Conservation (phyloP, 805 yeast genomes). For the Starmerella floricola region DNA sequence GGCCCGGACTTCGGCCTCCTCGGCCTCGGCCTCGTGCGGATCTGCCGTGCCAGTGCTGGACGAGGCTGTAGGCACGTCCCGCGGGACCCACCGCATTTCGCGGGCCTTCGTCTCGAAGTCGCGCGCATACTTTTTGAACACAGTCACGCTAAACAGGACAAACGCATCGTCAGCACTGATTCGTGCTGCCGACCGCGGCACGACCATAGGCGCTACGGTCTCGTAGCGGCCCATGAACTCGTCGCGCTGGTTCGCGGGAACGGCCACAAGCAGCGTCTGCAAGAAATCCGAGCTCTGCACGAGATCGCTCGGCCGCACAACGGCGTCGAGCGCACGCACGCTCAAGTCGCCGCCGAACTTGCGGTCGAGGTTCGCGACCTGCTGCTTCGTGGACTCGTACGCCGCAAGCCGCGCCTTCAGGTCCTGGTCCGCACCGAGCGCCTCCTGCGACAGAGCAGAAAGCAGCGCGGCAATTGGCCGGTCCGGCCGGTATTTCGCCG, state of each 20-base stretch:
- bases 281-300: conserved; percentile 78
- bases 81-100: conserved; percentile 80
- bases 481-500: conserved; percentile 74
- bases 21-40: background rate
- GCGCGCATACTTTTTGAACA: conserved; percentile 68
- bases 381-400: conserved; percentile 74
- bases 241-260: conserved; percentile 52
- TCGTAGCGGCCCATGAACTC: conserved; percentile 66
- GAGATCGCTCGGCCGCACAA: conserved; percentile 72
- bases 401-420: conserved; percentile 61
- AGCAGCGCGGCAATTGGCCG: conserved; percentile 69
- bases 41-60: background rate
- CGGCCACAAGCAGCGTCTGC: conserved; percentile 75
- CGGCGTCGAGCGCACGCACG: conserved; percentile 77
- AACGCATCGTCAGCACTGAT: conserved; percentile 66
- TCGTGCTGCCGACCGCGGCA: conserved; percentile 74
- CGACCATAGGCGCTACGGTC: conserved; percentile 63
- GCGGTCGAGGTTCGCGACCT: conserved; percentile 76
- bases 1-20: conserved; percentile 62
- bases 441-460: conserved; percentile 58
- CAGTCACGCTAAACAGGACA: conserved; percentile 59
- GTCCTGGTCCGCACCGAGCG: conserved; percentile 72
- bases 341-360: conserved; percentile 89
- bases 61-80: conserved; percentile 46
- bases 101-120: conserved; percentile 61